Percentiles rank a stretch among this genome's conserved stretches.
Conservation (phyloP, 257 asterid species). For the Solanum piurae region DNA sequence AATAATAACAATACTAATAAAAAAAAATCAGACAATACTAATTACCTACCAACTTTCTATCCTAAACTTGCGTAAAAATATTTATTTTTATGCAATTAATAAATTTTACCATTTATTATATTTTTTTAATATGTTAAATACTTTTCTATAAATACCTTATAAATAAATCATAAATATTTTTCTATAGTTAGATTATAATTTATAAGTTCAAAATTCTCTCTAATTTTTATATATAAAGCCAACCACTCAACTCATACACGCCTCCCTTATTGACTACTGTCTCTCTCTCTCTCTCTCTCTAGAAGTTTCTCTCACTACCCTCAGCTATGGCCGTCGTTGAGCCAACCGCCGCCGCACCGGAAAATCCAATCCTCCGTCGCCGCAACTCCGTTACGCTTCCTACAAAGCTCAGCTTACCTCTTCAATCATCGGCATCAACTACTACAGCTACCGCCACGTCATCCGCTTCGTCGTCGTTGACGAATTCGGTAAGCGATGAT, state of each 20-base stretch:
- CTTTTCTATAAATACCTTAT: background rate
- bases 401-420: slow-evolving; percentile 18
- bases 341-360: slow-evolving; percentile 2
- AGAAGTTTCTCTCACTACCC: background rate
- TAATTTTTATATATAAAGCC: background rate
- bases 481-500: slow-evolving; percentile 15
- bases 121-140: too few relatives aligned
- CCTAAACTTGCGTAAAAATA: background rate
- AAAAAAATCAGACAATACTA: accelerated
- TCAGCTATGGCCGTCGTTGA: slow-evolving; percentile 28
- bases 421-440: slow-evolving; percentile 12
- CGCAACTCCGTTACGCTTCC: slow-evolving; percentile 24
- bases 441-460: slow-evolving; percentile 2
- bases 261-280: background rate
- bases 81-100: too few relatives aligned
- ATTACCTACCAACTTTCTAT: background rate
- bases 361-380: slow-evolving; percentile 26
- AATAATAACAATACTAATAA: background rate
- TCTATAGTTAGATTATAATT: background rate
- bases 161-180: background rate
- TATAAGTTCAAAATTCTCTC: background rate
- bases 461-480: slow-evolving; percentile 13
- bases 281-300: background rate
- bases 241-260: background rate
- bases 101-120: too few relatives aligned